A percentile compares a stretch with the other conserved stretches of the same genome.
These are phyloP conservation scores for Eremothecium cymbalariae DNA, from an alignment of 1,139 yeast species.

Conservation along the genomic window DNA sequence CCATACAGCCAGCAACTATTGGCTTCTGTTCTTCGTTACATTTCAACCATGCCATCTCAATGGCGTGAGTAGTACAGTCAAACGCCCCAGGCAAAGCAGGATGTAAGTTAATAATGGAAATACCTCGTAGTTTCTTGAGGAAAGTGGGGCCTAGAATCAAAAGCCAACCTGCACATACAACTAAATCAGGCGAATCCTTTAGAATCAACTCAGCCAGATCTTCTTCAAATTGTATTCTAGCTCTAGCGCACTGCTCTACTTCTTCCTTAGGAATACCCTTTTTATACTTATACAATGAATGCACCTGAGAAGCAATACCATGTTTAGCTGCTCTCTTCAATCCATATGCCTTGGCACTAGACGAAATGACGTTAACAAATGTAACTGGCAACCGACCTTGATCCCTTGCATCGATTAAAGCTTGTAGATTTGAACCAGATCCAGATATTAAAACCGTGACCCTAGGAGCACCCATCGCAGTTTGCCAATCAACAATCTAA, in stretches of 20 bases:
- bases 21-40: slow-evolving; percentile 63
- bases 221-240: slow-evolving; percentile 63
- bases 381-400: slow-evolving; percentile 42
- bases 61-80: slow-evolving; percentile 88
- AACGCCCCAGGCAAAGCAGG: slow-evolving; percentile 97
- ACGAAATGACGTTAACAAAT: slow-evolving; percentile 62
- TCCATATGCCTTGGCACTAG: slow-evolving; percentile 77
- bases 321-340: slow-evolving; percentile 65
- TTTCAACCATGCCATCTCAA: slow-evolving; percentile 91
- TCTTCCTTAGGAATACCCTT: slow-evolving; percentile 56
- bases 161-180: slow-evolving; percentile 99
- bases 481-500: too few relatives aligned
- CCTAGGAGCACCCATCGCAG: slow-evolving; percentile 10
- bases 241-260: slow-evolving; percentile 45
- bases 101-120: slow-evolving; percentile 83
- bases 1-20: slow-evolving; percentile 81
- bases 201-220: slow-evolving; percentile 69
- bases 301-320: slow-evolving; percentile 59
- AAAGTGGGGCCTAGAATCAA: slow-evolving; percentile 75
- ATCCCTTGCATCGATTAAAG: slow-evolving; percentile 69
- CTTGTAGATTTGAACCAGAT: slow-evolving; percentile 88
- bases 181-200: slow-evolving; percentile 59
- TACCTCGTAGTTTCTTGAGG: slow-evolving; percentile 53
- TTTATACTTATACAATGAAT: slow-evolving; percentile 67
- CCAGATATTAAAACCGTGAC: slow-evolving; percentile 87